phyloP scores from a whole-genome alignment of 1,284 basidiomycete genomes.

The Cutaneotrichosporon daszewskae region DNA sequence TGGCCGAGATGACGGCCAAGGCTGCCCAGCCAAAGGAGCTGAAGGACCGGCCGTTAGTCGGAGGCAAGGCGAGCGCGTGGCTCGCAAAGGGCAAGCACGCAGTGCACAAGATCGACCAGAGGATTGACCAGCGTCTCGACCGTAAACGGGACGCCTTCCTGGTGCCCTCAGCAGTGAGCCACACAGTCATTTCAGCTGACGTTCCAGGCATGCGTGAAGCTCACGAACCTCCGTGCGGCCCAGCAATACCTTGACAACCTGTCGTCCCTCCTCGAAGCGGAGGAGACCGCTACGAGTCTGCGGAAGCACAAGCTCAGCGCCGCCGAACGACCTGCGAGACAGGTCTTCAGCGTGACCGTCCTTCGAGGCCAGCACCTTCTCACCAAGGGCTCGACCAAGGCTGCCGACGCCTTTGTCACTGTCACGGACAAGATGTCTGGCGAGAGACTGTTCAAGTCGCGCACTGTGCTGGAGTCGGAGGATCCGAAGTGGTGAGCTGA shows the following conservation, averaged over 20 bases:
- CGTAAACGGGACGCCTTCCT: conserved; percentile 5
- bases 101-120: conserved; percentile 39
- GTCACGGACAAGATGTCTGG: conserved; percentile 32
- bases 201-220: conserved; percentile 43
- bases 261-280: conserved; percentile 37
- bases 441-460: conserved; percentile 40
- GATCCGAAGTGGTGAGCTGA: conserved; percentile 41
- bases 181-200: neutral
- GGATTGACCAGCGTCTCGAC: conserved; percentile 15
- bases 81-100: conserved; percentile 46
- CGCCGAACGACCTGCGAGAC: conserved; percentile 6
- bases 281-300: conserved; percentile 38
- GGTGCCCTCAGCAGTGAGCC: conserved; percentile 18
- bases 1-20: conserved; percentile 26
- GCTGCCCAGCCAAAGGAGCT: too few species aligned
- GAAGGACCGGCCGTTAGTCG: conserved; percentile 12
- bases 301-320: conserved; percentile 22
- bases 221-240: conserved; percentile 43
- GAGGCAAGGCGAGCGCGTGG: conserved; percentile 44
- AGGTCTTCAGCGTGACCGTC: conserved; percentile 36
- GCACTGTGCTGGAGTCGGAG: conserved; percentile 40
- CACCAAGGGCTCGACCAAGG: conserved; percentile 25
- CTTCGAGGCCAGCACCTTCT: conserved; percentile 40
- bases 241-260: conserved; percentile 39
- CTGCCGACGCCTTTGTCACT: conserved; percentile 41